These are phyloP conservation scores for Rubia balearica DNA, from an alignment of 305 asterid genomes.

Conservation along the genomic window DNA sequence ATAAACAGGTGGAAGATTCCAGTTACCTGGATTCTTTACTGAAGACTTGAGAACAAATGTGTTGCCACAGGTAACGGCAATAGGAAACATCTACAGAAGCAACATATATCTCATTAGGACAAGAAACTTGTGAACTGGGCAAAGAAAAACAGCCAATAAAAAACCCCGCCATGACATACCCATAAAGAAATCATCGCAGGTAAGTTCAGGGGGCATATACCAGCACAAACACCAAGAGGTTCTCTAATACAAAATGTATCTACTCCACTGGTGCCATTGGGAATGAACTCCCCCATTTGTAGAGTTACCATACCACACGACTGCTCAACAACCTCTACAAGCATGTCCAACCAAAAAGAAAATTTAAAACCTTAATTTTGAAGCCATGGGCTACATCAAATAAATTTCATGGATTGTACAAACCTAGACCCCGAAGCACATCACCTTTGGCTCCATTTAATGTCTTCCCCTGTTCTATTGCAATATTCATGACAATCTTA, in stretches of 20 bases:
- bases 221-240: conserved; percentile 56
- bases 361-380: not conserved
- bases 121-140: not conserved
- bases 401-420: conserved; percentile 4
- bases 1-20: not conserved
- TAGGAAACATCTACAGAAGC: conserved; percentile 40
- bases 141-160: not conserved
- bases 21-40: conserved; percentile 40
- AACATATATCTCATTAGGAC: conserved; percentile 14
- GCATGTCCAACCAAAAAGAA: conserved; percentile 13
- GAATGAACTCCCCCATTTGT: conserved; percentile 38
- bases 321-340: conserved; percentile 41
- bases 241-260: conserved; percentile 38
- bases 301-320: conserved; percentile 40
- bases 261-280: conserved; percentile 33
- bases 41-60: conserved; percentile 41
- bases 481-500: conserved; percentile 34
- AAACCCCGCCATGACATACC: conserved; percentile 23
- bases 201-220: conserved; percentile 33
- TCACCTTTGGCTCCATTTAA: conserved; percentile 34
- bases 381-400: conserved; percentile 1
- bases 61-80: conserved; percentile 49
- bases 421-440: conserved; percentile 41
- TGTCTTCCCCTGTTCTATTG: conserved; percentile 39
- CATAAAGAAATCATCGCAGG: conserved; percentile 37